Base-by-base conservation (phyloP, 2,329 filamentous ascomycete genomes). In the Aspergillus costaricaensis region DNA sequence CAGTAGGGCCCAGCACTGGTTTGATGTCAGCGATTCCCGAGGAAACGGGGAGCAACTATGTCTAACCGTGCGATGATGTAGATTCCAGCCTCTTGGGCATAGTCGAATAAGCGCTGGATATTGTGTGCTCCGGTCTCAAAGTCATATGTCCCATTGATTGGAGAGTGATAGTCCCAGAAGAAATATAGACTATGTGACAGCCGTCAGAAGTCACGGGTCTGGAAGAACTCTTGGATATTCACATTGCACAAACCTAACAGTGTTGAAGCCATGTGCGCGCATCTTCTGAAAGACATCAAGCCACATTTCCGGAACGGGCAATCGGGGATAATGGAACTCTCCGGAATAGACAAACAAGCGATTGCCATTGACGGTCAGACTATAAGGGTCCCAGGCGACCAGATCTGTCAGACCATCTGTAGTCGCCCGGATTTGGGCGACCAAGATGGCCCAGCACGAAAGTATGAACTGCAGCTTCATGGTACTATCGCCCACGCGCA, bases 211-310 rank as follows among this genome's bases (percentile, higher is more conserved):
- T 91, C n/a, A 12, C 8, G 8, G 9, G 3, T 2, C 27, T 12
- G 12, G n/a, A 15, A 25, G 6, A 25, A 15, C 9, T 27, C 6
- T 49, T 14, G 5, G 8, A 27, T 5, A 14, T 54, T 19, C 19
- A 30, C 10, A 12, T 25, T 43, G 4, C 7, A 44, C 52, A 14
- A 12, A 55, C 53, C 53, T 55, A 12, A 41, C 53, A 32, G 53
- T 27, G 25, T 58, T 58, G 23, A 52, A 92, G 0, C 91, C 91
- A 9, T 91, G 77, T 0, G 89, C 87, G 73, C 89, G 91, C 71
- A 93, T 86, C 75, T 95, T 95, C 69, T 94, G 88, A 66, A 95
- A 89, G 1, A 93, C 73, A 64, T 93, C 91, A 2, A 90, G 79
- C 80, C 88, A 87, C 4, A 89, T 78, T 51, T 78, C 77, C 1